Evolutionary conservation across 768 basidiomycete species (phyloP).

Genomic region (Lactarius akahatsu): DNA sequence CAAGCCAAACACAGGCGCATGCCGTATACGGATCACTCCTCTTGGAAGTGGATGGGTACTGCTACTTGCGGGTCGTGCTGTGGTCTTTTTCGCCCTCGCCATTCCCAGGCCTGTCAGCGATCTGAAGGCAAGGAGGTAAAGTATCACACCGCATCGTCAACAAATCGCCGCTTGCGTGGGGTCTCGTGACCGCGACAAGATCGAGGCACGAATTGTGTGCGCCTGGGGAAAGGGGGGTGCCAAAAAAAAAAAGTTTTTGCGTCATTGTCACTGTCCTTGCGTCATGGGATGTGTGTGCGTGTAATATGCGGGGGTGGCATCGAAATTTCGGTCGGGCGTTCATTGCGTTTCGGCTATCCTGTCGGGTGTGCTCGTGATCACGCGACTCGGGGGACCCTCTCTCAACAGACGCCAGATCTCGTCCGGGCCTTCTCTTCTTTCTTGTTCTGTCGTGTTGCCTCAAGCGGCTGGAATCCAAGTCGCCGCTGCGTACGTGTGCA

Average conservation of each 20-base stretch:
- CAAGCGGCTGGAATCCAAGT: neutral
- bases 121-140: neutral
- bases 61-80: neutral
- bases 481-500: neutral
- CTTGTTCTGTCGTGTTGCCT: neutral
- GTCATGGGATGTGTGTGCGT: neutral
- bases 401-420: neutral
- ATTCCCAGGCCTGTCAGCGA: neutral
- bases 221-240: neutral
- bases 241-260: neutral
- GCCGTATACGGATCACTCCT: neutral
- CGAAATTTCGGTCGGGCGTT: neutral
- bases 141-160: neutral
- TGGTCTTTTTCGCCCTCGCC: neutral
- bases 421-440: neutral
- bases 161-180: neutral
- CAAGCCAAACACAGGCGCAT: neutral
- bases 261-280: neutral
- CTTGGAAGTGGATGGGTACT: neutral
- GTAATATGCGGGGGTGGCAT: constrained; percentile 1
- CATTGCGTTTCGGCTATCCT: neutral
- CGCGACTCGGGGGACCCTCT: neutral
- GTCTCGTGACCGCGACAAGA: constrained; percentile 1
- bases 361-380: neutral
- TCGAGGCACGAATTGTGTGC: neutral